Conservation (phyloP, 306 rosid genomes). For the Alnus rubra region DNA sequence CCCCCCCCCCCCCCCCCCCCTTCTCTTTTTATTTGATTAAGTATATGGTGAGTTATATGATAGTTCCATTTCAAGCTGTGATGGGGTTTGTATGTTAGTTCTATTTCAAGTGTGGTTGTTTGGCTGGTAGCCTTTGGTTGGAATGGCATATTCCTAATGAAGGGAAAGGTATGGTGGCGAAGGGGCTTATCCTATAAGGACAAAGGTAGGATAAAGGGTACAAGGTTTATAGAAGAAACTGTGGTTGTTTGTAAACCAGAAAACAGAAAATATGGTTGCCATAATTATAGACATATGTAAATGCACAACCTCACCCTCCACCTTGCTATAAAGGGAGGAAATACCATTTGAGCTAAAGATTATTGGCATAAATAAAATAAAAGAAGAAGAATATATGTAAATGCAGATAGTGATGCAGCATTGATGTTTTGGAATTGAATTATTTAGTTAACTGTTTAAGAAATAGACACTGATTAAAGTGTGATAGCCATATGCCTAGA, state of each 20-base stretch:
- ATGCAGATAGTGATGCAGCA: slow-evolving; percentile 31
- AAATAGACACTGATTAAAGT: too few relatives aligned
- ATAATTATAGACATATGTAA: neutral
- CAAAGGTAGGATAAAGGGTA: neutral
- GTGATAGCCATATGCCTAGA: neutral
- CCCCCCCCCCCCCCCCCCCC: too few relatives aligned
- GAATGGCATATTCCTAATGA: neutral
- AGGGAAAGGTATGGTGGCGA: neutral
- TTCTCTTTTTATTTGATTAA: neutral
- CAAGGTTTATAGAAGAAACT: neutral
- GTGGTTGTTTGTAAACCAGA: too few relatives aligned
- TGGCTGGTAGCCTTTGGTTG: slow-evolving; percentile 2
- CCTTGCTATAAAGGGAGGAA: neutral
- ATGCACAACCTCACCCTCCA: neutral
- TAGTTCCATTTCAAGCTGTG: too few relatives aligned
- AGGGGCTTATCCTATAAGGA: neutral
- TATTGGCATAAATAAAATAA: too few relatives aligned
- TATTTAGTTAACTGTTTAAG: too few relatives aligned
- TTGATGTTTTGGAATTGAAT: neutral
- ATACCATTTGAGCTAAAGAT: too few relatives aligned
- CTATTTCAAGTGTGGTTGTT: neutral
- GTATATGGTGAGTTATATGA: neutral
- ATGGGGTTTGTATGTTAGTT: neutral
- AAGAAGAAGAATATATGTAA: too few relatives aligned
- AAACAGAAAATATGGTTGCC: too few relatives aligned